A percentile compares a stretch with the other conserved stretches of the same genome.
Conservation (phyloP, 2,329 filamentous ascomycete species). For the Rhynchosporium secalis region DNA sequence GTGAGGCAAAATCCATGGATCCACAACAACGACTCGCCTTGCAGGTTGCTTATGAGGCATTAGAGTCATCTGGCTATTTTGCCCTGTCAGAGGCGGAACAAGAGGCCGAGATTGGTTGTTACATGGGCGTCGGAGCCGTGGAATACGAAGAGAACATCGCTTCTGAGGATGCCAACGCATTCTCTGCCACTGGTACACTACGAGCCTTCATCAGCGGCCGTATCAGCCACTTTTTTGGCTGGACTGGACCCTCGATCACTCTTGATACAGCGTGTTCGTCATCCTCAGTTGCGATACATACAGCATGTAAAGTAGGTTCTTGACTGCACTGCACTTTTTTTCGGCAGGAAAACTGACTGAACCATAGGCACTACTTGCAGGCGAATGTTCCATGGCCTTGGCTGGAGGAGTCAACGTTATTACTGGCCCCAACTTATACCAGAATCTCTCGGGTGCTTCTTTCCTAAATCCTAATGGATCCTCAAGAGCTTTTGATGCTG, state of each 20-base stretch:
- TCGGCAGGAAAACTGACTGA: not conserved
- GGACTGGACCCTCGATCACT: slow-evolving; percentile 11
- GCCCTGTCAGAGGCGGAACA: not conserved
- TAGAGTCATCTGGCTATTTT: not conserved
- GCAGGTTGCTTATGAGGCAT: not conserved
- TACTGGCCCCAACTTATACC: slow-evolving; percentile 21
- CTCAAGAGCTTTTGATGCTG: slow-evolving; percentile 44
- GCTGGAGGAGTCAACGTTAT: slow-evolving; percentile 42
- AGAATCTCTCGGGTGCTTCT: slow-evolving; percentile 47
- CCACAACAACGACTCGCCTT: slow-evolving; percentile 51
- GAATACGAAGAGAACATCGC: slow-evolving; percentile 29
- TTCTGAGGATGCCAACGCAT: slow-evolving; percentile 26
- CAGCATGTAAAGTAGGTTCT: not conserved
- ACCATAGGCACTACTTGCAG: not conserved
- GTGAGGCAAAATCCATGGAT: slow-evolving; percentile 74
- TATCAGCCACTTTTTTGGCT: slow-evolving; percentile 35
- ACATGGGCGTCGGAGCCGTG: slow-evolving; percentile 11
- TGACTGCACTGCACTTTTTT: no score
- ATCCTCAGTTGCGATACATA: slow-evolving; percentile 9
- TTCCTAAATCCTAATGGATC: slow-evolving; percentile 22
- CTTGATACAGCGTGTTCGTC: slow-evolving; percentile 15
- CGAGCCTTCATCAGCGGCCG: slow-evolving; percentile 33
- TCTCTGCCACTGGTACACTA: slow-evolving; percentile 25
- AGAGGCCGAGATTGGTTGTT: not conserved
- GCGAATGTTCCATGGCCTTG: slow-evolving; percentile 38